phyloP scores from a whole-genome alignment of 306 rosid species.

The Ormosia emarginata region DNA sequence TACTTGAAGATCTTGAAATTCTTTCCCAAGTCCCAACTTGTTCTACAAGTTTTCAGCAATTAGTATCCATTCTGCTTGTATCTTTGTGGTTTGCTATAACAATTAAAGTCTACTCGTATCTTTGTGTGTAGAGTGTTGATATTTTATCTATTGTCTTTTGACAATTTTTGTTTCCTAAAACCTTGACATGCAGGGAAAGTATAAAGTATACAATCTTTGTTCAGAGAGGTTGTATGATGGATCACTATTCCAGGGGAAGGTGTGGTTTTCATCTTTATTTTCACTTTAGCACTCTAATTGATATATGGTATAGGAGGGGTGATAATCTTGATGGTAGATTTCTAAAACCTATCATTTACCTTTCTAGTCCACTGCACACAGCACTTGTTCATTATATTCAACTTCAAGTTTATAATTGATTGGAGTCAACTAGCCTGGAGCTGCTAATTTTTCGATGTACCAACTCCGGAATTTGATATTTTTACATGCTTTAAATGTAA shows the following conservation, averaged over 20 bases:
- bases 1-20: not conserved
- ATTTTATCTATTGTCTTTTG: slow-evolving; percentile 11
- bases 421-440: not conserved
- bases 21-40: not conserved
- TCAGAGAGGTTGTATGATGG: slow-evolving; percentile 96
- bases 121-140: not conserved
- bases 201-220: slow-evolving; percentile 96
- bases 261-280: slow-evolving; percentile 29
- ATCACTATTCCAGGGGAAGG: slow-evolving; percentile 93
- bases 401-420: slow-evolving; percentile 5
- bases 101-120: not conserved
- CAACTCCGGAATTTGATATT: not conserved
- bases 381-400: not conserved
- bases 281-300: slow-evolving; percentile 19
- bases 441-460: not conserved
- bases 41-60: not conserved
- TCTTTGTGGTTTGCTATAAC: not conserved
- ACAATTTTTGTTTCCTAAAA: slow-evolving; percentile 22
- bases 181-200: slow-evolving; percentile 66
- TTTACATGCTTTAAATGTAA: not conserved
- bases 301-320: not conserved
- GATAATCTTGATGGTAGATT: slow-evolving; percentile 10
- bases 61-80: slow-evolving; percentile 3
- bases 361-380: not conserved
- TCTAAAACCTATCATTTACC: not conserved